Percentiles rank a stretch among this genome's conserved stretches.
Evolutionary conservation across 345 rosid genomes (phyloP).

Genomic region (Lagerstroemia speciosa): DNA sequence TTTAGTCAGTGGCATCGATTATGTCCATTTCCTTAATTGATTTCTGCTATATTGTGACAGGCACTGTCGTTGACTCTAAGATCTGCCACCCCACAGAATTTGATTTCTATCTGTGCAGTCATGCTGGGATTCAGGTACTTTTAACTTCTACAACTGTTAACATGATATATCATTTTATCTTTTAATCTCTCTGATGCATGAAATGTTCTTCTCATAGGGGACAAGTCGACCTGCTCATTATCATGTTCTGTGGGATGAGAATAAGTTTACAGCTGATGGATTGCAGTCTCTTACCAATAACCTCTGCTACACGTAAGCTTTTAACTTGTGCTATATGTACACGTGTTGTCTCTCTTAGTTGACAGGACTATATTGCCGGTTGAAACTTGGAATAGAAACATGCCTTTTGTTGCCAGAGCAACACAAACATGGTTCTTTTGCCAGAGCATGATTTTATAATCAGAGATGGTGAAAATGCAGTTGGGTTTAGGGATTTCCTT

Average conservation of each 20-base stretch:
- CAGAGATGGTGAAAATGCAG: background rate
- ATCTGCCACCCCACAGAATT: conserved; percentile 98
- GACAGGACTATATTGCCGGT: background rate
- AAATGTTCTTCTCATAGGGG: conserved; percentile 34
- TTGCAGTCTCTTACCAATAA: conserved; percentile 86
- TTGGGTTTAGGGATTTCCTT: background rate
- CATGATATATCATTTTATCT: background rate
- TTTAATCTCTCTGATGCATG: background rate
- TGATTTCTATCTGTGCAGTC: conserved; percentile 94
- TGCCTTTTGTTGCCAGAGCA: background rate
- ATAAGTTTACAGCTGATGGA: conserved; percentile 90
- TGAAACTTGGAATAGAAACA: background rate
- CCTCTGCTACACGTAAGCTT: conserved; percentile 84
- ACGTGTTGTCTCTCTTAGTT: background rate
- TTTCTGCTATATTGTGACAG: conserved; percentile 20
- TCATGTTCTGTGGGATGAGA: conserved; percentile 98
- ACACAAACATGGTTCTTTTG: background rate
- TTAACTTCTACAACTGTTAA: background rate
- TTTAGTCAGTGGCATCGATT: background rate
- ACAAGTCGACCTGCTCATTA: conserved; percentile 98
- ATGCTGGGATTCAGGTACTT: conserved; percentile 88
- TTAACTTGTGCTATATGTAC: background rate
- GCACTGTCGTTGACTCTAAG: conserved; percentile 96
- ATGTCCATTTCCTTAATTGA: background rate
- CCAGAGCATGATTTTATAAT: background rate